A percentile compares a stretch with the other conserved stretches of the same genome.
These are phyloP conservation scores for Salisapilia sapeloensis DNA, from an alignment of 352 stramenopile species.

Conservation along the genomic window DNA sequence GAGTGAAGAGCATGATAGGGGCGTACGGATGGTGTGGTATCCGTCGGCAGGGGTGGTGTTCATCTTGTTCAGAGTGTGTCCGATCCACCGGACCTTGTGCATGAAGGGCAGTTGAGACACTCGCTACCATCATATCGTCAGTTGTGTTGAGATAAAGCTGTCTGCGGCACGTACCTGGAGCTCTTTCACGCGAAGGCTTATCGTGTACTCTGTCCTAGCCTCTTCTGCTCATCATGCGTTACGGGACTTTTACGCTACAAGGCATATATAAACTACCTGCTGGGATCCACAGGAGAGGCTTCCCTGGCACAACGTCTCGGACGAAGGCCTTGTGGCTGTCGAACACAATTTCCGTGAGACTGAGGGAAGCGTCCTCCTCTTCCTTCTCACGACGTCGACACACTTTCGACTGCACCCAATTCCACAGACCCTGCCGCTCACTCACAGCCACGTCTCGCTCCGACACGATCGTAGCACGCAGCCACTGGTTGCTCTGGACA, in stretches of 20 bases:
- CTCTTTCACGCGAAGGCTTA: slow-evolving; percentile 2
- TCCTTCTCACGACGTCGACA: slow-evolving; percentile 5
- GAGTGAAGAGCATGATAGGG: background rate
- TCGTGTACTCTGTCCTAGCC: background rate
- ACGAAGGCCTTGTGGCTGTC: slow-evolving; percentile 4
- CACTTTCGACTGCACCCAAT: too few relatives aligned
- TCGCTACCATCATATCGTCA: slow-evolving; percentile 13
- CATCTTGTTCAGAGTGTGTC: slow-evolving; percentile 39
- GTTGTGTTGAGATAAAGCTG: background rate
- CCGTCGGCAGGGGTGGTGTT: slow-evolving; percentile 28
- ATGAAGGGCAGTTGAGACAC: slow-evolving; percentile 23
- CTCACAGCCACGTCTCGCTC: slow-evolving; percentile 15
- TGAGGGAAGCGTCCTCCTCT: slow-evolving; percentile 2
- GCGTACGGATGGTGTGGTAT: slow-evolving; percentile 49
- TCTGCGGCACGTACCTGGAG: slow-evolving; percentile 5
- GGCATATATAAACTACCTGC: slow-evolving; percentile 1
- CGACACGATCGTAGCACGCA: slow-evolving; percentile 13
- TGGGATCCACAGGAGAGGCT: slow-evolving; percentile 3
- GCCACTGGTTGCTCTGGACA: slow-evolving; percentile 6
- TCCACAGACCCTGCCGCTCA: too few relatives aligned
- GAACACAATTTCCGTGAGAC: background rate
- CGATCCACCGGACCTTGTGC: slow-evolving; percentile 52
- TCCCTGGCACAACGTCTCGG: slow-evolving; percentile 1
- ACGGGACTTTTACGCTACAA: slow-evolving; percentile 1
- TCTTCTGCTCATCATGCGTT: too few relatives aligned